These are phyloP conservation scores for Aureoboletus auriporus DNA, from an alignment of 768 basidiomycete genomes.

Conservation along the genomic window DNA sequence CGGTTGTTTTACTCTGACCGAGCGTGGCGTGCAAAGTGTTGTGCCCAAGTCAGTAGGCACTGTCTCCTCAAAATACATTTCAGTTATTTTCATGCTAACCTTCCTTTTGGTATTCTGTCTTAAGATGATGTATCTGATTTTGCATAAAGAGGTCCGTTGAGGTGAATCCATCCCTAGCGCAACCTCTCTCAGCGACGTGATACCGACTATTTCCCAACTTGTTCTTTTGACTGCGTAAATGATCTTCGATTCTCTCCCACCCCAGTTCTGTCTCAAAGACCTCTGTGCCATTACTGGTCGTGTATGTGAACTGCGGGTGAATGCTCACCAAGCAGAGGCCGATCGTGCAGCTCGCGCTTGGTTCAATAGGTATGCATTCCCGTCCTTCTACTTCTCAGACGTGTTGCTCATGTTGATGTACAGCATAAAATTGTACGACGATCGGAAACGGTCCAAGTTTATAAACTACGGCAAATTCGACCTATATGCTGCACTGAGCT, in stretches of 20 bases:
- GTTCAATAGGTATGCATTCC: constrained; percentile 29
- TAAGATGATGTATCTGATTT: constrained; percentile 7
- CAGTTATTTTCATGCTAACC: constrained; percentile 25
- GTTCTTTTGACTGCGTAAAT: constrained; percentile 22
- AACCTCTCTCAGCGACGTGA: constrained; percentile 18
- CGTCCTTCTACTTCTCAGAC: neutral
- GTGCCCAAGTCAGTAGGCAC: constrained; percentile 28
- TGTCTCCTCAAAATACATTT: constrained; percentile 22
- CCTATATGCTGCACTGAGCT: constrained; percentile 36
- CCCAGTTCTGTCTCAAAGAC: constrained; percentile 34
- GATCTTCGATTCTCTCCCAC: constrained; percentile 30
- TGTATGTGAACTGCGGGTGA: constrained; percentile 34
- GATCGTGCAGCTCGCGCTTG: constrained; percentile 30
- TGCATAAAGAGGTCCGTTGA: constrained; percentile 27
- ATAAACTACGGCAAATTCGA: constrained; percentile 37
- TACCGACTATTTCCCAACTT: constrained; percentile 5
- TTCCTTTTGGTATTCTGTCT: constrained; percentile 5
- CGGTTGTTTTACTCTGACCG: no score
- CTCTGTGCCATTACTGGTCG: constrained; percentile 33
- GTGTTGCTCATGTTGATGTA: neutral
- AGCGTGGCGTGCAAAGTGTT: constrained; percentile 25
- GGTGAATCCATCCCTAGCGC: constrained; percentile 4
- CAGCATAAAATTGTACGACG: constrained; percentile 33
- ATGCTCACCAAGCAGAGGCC: constrained; percentile 30
- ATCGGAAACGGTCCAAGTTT: constrained; percentile 32